phyloP scores from a whole-genome alignment of 1,284 basidiomycete genomes.

The Gomphus sp. region DNA sequence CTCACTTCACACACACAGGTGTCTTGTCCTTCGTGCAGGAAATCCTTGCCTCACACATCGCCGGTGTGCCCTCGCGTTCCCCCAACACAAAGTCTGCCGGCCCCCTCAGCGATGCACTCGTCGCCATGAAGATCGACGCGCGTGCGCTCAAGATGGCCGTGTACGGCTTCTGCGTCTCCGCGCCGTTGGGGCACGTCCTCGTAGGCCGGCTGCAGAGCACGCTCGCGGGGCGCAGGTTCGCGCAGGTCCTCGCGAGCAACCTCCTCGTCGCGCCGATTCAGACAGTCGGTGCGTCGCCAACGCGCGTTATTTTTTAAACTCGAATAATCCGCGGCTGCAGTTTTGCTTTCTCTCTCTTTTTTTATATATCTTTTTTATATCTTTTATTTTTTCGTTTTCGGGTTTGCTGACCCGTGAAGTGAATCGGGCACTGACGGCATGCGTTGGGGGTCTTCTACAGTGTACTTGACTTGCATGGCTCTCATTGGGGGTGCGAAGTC shows the following conservation, averaged over 20 bases:
- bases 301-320: not conserved
- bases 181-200: conserved; percentile 72
- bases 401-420: too few relatives aligned
- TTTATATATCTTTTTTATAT: too few relatives aligned
- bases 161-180: conserved; percentile 81
- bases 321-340: not conserved
- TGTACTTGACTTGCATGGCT: conserved; percentile 71
- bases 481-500: conserved; percentile 77
- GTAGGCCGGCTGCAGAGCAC: conserved; percentile 62
- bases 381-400: too few relatives aligned
- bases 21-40: conserved; percentile 72
- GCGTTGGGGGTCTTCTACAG: conserved; percentile 15
- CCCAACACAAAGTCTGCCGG: conserved; percentile 49
- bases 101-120: conserved; percentile 40
- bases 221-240: conserved; percentile 67
- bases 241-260: conserved; percentile 72
- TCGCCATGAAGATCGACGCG: conserved; percentile 45
- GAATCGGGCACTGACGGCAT: not conserved
- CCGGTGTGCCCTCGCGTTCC: conserved; percentile 46
- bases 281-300: conserved; percentile 43
- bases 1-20: conserved; percentile 29
- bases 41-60: conserved; percentile 64
- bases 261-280: conserved; percentile 74
- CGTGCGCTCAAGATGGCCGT: conserved; percentile 75
- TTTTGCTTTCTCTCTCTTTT: too few relatives aligned